phyloP scores from a whole-genome alignment of 73 alveolate genomes.

The Durusdinium trenchii region DNA sequence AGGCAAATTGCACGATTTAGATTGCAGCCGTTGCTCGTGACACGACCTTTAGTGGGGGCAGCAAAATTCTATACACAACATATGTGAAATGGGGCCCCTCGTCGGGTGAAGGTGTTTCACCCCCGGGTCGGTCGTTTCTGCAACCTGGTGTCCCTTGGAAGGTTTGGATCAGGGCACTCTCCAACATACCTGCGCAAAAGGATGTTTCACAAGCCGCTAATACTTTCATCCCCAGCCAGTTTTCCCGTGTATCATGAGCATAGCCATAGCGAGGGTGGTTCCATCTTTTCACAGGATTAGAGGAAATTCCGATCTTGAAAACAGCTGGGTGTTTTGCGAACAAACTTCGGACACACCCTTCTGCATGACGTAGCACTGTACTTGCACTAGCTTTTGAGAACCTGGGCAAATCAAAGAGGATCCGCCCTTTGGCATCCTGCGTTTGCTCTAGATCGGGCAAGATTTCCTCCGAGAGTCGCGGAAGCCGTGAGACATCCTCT shows the following conservation, averaged over 20 bases:
- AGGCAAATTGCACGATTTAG: background rate
- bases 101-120: background rate
- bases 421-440: background rate
- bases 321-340: constrained; percentile 1
- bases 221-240: constrained; percentile 29
- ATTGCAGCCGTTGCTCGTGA: background rate
- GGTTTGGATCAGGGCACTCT: background rate
- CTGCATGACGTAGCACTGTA: background rate
- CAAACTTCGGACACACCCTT: background rate
- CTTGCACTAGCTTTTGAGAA: constrained; percentile 4
- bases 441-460: background rate
- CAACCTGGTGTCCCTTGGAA: constrained; percentile 20
- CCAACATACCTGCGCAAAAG: background rate
- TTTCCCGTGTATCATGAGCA: background rate
- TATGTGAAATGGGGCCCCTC: constrained; percentile 4
- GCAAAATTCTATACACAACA: background rate
- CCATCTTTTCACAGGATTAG: constrained; percentile 2
- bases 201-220: background rate
- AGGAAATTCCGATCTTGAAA: constrained; percentile 18
- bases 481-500: background rate
- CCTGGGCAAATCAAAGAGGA: background rate
- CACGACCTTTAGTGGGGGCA: background rate
- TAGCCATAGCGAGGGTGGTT: constrained; percentile 14
- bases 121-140: constrained; percentile 22
- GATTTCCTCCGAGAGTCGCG: background rate